These are phyloP conservation scores for Aspergillus sp. DNA, from an alignment of 2,329 filamentous ascomycete genomes.

Conservation along the genomic window DNA sequence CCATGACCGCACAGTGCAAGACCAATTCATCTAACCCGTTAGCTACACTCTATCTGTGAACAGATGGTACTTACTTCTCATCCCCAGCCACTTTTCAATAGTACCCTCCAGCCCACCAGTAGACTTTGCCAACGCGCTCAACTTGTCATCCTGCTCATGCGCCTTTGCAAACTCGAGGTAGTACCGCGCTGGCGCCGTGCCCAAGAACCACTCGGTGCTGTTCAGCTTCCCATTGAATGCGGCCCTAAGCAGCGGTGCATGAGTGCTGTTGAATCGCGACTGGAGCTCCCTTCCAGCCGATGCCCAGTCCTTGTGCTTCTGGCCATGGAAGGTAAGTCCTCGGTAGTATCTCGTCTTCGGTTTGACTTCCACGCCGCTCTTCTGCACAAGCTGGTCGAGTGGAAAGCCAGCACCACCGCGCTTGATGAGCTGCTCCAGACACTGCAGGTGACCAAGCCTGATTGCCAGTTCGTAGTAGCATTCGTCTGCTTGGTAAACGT, in stretches of 20 bases:
- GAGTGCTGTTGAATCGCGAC: background rate
- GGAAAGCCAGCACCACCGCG: conserved; percentile 65
- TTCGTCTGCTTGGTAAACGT: conserved; percentile 11
- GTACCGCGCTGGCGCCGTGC: conserved; percentile 61
- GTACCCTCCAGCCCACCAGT: conserved; percentile 60
- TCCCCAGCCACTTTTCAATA: conserved; percentile 47
- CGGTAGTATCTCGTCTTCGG: conserved; percentile 69
- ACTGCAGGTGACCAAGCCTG: conserved; percentile 29
- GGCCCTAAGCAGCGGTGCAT: conserved; percentile 28
- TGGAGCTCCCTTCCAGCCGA: conserved; percentile 47
- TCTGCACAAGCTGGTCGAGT: conserved; percentile 61
- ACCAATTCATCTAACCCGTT: conserved; percentile 40
- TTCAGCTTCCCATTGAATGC: conserved; percentile 52
- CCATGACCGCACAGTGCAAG: conserved; percentile 62
- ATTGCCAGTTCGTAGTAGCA: conserved; percentile 39
- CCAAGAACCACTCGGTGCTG: conserved; percentile 71
- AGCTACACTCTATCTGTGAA: background rate
- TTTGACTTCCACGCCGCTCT: conserved; percentile 58
- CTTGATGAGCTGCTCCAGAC: conserved; percentile 57
- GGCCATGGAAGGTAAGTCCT: conserved; percentile 70
- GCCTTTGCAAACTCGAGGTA: conserved; percentile 66
- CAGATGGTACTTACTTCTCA: conserved; percentile 44
- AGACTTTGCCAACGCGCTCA: conserved; percentile 58
- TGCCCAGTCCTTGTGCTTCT: conserved; percentile 72
- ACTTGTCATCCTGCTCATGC: conserved; percentile 56